phyloP scores from a whole-genome alignment of 106 monocot genomes.

The Posidonia australis region DNA sequence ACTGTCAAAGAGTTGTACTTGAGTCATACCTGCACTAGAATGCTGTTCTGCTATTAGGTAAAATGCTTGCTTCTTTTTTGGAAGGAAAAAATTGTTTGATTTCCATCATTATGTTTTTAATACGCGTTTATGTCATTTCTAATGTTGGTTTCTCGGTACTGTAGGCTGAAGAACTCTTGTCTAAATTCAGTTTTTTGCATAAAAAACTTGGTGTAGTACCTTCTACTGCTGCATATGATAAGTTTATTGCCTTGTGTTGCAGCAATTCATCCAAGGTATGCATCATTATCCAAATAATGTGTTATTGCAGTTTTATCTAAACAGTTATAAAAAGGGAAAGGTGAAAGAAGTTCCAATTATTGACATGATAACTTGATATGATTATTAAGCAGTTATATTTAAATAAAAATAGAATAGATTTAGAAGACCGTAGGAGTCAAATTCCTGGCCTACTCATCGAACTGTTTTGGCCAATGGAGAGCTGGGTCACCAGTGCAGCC shows the following conservation, averaged over 20 bases:
- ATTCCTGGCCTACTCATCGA: too few relatives aligned
- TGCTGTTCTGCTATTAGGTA: background rate
- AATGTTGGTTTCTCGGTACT: background rate
- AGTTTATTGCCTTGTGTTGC: constrained; percentile 56
- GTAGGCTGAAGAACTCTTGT: constrained; percentile 56
- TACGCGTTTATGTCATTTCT: background rate
- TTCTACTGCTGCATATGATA: constrained; percentile 36
- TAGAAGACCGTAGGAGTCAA: too few relatives aligned
- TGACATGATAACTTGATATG: too few relatives aligned
- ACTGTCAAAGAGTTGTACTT: background rate
- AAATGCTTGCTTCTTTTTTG: background rate
- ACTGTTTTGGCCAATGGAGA: too few relatives aligned
- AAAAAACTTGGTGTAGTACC: constrained; percentile 37
- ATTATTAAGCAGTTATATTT: too few relatives aligned
- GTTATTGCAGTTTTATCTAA: background rate
- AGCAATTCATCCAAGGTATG: constrained; percentile 42
- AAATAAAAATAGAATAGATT: too few relatives aligned
- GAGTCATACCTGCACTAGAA: background rate
- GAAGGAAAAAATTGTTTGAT: background rate
- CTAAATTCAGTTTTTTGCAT: constrained; percentile 51
- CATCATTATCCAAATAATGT: background rate
- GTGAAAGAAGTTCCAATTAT: background rate
- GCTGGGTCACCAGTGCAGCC: too few relatives aligned
- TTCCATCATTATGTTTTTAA: constrained; percentile 2
- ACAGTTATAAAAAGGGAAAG: background rate